phyloP scores from a whole-genome alignment of 129 eudicot genomes.

The Pittosporum tobira region DNA sequence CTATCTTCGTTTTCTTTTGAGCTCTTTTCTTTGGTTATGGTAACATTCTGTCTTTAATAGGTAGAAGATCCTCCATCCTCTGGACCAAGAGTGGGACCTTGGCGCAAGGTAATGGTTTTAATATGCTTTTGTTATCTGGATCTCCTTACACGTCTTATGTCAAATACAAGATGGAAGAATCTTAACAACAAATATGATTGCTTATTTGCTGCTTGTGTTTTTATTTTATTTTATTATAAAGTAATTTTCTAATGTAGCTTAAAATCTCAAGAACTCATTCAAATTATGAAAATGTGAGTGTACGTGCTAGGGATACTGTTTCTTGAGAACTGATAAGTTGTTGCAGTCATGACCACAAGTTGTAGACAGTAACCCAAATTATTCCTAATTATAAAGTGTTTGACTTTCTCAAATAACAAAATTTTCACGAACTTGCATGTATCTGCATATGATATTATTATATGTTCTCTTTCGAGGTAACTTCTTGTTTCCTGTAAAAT shows the following conservation, averaged over 20 bases:
- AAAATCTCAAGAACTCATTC: neutral
- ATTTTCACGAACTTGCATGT: neutral
- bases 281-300: neutral
- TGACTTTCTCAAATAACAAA: neutral
- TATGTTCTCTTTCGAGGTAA: neutral
- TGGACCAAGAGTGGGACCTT: conserved; percentile 79
- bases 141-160: neutral
- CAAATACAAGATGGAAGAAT: neutral
- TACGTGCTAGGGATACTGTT: neutral
- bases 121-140: neutral
- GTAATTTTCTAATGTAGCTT: neutral
- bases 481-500: too few relatives aligned
- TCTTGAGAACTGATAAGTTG: too few relatives aligned
- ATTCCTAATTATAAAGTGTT: too few relatives aligned
- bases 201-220: too few relatives aligned
- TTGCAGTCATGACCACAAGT: too few relatives aligned
- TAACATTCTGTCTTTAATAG: conserved; percentile 27
- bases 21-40: conserved; percentile 10
- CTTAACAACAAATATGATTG: neutral
- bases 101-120: conserved; percentile 63
- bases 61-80: conserved; percentile 60
- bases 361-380: too few relatives aligned
- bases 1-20: neutral
- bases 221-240: neutral
- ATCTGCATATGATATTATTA: neutral